Evolutionary conservation across 164 flowering plant species (phyloP), one percentile per base, ranked within the genome.

Genomic region (Dillenia turbinata): DNA sequence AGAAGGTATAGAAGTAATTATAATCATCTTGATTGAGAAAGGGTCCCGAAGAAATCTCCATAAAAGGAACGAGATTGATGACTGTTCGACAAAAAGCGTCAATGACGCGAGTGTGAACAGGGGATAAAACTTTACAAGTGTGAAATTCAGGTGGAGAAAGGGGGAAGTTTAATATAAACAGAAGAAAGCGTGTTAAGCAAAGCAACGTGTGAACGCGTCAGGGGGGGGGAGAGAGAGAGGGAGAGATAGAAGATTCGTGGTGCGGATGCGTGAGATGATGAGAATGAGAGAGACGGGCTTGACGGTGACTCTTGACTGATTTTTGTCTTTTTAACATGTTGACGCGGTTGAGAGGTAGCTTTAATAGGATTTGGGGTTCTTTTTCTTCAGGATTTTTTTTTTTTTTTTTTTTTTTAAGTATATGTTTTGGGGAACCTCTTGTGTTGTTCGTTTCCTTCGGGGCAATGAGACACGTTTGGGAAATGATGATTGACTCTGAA

Each of bases 31-130:
- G 68, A 52, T 16, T 60, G 9, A 68, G 61, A 33, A 69, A 69
- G 12, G 71, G 68, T 47, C 68, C 52, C 14, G 78, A 57, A 24
- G 68, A 54, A 44, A 74, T 75, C 69, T 76, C 80, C 85, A 82
- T 79, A 12, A 6, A 17, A 3, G 10, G 10, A 51, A 43, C 12
- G 13, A 40, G 40, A 33, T 33, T 33, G 40, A 33, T 33, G 7
- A 33, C 40, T 33, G 40, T 33, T 33, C 40, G 40, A 33, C 0
- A 33, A 33, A 33, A 33, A 0, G 40, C 40, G 40, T 33, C 6
- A 5, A 6, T 6, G 40, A 33, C 40, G 0, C 6, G 40, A 33
- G 40, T 47, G 13, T 47, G 48, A 43, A 57, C 40, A 7, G 40
- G 7, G 40, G 6, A 33, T 6, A 33, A 33, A 33, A 33, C 40